phyloP scores from a whole-genome alignment of 208 protist species.

The Leishmania braziliensis region DNA sequence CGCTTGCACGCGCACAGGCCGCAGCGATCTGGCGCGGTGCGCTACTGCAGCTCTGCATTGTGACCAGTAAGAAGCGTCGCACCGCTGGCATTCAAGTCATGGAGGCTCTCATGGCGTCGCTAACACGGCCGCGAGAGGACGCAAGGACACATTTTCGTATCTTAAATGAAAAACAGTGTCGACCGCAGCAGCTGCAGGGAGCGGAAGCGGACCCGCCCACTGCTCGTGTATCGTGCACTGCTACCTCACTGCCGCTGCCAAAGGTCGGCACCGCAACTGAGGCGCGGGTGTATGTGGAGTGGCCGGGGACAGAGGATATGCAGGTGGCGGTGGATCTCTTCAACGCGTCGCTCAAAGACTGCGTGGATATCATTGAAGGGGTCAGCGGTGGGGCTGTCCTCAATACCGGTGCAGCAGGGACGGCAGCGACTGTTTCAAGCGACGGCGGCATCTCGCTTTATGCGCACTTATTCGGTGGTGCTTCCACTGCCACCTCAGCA shows the following conservation, averaged over 20 bases:
- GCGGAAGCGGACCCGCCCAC: neutral
- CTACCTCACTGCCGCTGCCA: neutral
- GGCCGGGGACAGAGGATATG: conserved; percentile 11
- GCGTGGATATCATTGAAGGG: neutral
- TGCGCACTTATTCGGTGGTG: neutral
- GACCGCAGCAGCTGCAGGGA: neutral
- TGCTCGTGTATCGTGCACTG: neutral
- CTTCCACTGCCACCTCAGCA: neutral
- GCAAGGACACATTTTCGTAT: neutral
- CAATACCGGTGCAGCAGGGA: neutral
- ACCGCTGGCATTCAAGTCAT: conserved; percentile 8
- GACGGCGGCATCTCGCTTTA: neutral
- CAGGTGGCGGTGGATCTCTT: conserved; percentile 17
- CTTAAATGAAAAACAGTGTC: neutral
- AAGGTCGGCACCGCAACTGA: conserved; percentile 5
- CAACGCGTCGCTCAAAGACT: conserved; percentile 18
- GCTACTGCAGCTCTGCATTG: conserved; percentile 23
- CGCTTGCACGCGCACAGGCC: conserved; percentile 7
- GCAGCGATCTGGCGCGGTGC: conserved; percentile 5
- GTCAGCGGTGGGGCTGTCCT: neutral
- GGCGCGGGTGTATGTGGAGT: conserved; percentile 24
- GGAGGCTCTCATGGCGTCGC: conserved; percentile 14
- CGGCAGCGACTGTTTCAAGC: neutral
- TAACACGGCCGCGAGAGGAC: conserved; percentile 12
- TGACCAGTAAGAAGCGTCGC: conserved; percentile 25